These are phyloP conservation scores for Pseudohalonectria lignicola DNA, from an alignment of 2,329 filamentous ascomycete genomes.

Conservation along the genomic window DNA sequence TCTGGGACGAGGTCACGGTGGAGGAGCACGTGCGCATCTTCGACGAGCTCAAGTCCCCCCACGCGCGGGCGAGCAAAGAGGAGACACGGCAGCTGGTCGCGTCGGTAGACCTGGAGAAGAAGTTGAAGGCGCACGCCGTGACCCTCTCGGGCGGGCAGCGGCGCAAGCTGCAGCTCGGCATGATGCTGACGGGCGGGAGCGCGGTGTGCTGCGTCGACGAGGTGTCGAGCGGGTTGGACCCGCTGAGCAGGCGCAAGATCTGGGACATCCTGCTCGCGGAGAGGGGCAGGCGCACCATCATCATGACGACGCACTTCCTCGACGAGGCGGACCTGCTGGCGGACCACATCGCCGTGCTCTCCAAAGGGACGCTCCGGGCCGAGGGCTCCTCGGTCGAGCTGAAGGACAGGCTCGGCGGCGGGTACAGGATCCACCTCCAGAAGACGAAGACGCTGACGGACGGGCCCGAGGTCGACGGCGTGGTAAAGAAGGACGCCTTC, in stretches of 20 bases:
- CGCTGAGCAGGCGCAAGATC: conserved; percentile 75
- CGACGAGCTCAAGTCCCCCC: conserved; percentile 64
- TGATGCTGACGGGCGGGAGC: conserved; percentile 90
- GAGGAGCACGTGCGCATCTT: conserved; percentile 78
- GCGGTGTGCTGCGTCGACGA: conserved; percentile 86
- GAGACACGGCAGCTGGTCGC: conserved; percentile 53
- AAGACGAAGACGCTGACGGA: conserved; percentile 39
- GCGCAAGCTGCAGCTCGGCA: conserved; percentile 80
- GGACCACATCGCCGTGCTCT: conserved; percentile 81
- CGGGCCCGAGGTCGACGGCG: conserved; percentile 40
- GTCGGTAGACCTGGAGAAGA: conserved; percentile 64
- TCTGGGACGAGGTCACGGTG: conserved; percentile 84
- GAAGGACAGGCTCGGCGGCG: conserved; percentile 71
- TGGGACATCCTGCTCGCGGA: conserved; percentile 90
- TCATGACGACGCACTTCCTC: conserved; percentile 86
- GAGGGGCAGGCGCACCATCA: conserved; percentile 68
- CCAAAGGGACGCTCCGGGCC: conserved; percentile 71
- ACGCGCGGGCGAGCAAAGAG: conserved; percentile 40
- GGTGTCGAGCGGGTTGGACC: conserved; percentile 80
- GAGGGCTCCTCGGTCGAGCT: conserved; percentile 77
- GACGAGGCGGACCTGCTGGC: conserved; percentile 87
- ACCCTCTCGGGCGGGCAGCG: conserved; percentile 88
- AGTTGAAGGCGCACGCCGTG: conserved; percentile 59
- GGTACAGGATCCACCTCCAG: conserved; percentile 71
- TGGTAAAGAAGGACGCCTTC: conserved; percentile 47